These are phyloP conservation scores for Bretziella fagacearum DNA, from an alignment of 2,329 filamentous ascomycete species.

Conservation along the genomic window DNA sequence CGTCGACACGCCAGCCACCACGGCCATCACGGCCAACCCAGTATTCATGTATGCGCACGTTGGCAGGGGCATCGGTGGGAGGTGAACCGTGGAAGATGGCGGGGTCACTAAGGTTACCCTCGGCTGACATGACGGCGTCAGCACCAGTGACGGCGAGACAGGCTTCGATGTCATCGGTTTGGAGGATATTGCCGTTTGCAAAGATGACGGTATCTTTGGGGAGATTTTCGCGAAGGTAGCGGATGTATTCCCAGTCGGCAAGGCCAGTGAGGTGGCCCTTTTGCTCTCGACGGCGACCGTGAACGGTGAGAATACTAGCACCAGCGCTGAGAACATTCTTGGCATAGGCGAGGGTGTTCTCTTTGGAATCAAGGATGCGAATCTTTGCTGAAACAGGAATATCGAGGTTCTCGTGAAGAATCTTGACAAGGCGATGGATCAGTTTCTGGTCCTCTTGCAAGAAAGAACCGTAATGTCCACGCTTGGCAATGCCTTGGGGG, in stretches of 20 bases:
- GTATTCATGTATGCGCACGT: slow-evolving; percentile 59
- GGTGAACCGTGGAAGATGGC: slow-evolving; percentile 45
- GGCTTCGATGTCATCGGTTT: slow-evolving; percentile 55
- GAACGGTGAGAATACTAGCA: slow-evolving; percentile 83
- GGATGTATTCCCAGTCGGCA: slow-evolving; percentile 79
- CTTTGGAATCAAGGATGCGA: slow-evolving; percentile 67
- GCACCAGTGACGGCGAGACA: slow-evolving; percentile 74
- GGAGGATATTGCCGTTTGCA: slow-evolving; percentile 87
- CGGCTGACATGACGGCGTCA: slow-evolving; percentile 89
- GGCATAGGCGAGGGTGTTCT: slow-evolving; percentile 78
- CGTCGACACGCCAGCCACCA: slow-evolving; percentile 79
- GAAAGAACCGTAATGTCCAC: slow-evolving; percentile 85
- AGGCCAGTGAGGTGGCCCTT: slow-evolving; percentile 91
- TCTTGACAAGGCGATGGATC: slow-evolving; percentile 67
- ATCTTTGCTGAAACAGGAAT: slow-evolving; percentile 93
- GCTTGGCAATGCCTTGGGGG: slow-evolving; percentile 83
- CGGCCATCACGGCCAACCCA: slow-evolving; percentile 66
- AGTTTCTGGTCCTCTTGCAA: slow-evolving; percentile 82
- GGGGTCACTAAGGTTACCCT: slow-evolving; percentile 86
- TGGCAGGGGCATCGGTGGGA: slow-evolving; percentile 18
- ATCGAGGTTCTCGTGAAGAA: slow-evolving; percentile 58
- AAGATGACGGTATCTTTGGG: slow-evolving; percentile 84
- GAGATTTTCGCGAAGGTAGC: slow-evolving; percentile 65
- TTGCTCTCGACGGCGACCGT: slow-evolving; percentile 75
- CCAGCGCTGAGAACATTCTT: slow-evolving; percentile 72